Evolutionary conservation across 2,329 filamentous ascomycete species (phyloP), one percentile per base, ranked within the genome.

Genomic region (Cladophialophora psammophila): DNA sequence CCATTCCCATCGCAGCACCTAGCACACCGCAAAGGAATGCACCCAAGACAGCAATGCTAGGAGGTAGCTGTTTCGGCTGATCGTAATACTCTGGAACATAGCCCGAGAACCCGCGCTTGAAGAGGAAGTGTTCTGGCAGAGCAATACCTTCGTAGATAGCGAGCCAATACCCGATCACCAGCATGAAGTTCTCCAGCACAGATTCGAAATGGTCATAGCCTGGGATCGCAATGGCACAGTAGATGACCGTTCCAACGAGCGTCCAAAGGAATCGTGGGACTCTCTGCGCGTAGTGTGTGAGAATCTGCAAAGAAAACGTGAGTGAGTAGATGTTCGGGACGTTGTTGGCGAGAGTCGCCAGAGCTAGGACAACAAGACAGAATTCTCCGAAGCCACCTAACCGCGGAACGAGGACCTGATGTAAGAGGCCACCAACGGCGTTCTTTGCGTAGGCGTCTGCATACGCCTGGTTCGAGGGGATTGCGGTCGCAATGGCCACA

Each of bases 301-400:
- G 79, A 13, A 91, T 85, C 75, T 92, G 90, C 42, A 91, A 82
- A 12, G 87, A 88, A 45, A 93, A 82, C 5, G 86, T 85, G 56
- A 88, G 86, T 18, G 88, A 91, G 82, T 93, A 93, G 76, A 90
- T 87, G 76, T 90, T 91, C 5, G 88, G 88, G 75, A 86, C 89
- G 79, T 91, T 91, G 80, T 90, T 91, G 66, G 88, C 89, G 69
- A 91, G 83, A 75, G 90, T 90, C 61, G 85, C 87, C 13, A 91
- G 82, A 1, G 87, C 87, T 8, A 91, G 83, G 55, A 91, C 81
- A 61, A 90, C 83, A 32, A 91, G 78, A 76, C 90, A 92, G 82
- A 92, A 91, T 75, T 90, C 84, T 69, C 91, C 91, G 75, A 93
- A 92, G 54, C 81, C 82, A 42, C 90, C 90, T 0, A 91, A 80